Conservation (phyloP, 805 yeast genomes). For the Huiozyma naganishii region DNA sequence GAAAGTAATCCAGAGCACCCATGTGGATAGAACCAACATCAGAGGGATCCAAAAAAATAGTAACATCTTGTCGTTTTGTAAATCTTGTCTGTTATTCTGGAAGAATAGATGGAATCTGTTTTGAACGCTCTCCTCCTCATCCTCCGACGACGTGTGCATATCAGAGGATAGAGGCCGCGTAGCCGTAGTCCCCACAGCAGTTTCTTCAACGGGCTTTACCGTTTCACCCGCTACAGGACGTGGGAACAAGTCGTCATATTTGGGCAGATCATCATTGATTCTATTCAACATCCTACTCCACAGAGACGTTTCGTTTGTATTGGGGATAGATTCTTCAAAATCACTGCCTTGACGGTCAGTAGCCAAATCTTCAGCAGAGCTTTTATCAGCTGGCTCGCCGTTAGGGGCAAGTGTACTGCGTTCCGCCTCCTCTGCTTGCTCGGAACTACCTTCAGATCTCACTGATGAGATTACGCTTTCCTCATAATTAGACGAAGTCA, state of each 20-base stretch:
- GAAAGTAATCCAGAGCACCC: conserved; percentile 31
- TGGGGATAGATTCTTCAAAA: conserved; percentile 5
- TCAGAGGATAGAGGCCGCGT: conserved; percentile 6
- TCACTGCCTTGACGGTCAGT: background rate
- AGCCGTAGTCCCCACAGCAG: background rate
- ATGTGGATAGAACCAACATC: conserved; percentile 42
- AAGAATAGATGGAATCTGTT: conserved; percentile 30
- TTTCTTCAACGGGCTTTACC: background rate
- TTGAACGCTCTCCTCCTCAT: conserved; percentile 27
- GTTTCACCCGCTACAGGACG: background rate
- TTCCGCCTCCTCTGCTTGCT: conserved; percentile 7
- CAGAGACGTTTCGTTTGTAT: conserved; percentile 15
- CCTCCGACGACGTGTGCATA: conserved; percentile 23
- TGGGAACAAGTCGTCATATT: conserved; percentile 70
- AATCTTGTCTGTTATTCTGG: conserved; percentile 35
- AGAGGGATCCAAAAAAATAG: conserved; percentile 88
- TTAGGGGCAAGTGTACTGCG: background rate
- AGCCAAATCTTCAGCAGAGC: no score
- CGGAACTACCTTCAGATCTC: no score
- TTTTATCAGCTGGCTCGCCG: background rate
- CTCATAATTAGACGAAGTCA: conserved; percentile 6
- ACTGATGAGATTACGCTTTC: conserved; percentile 3
- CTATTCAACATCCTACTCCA: conserved; percentile 31
- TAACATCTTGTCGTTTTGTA: conserved; percentile 69
- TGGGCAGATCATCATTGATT: conserved; percentile 45